Percentiles rank a stretch among this genome's conserved stretches.
These are phyloP conservation scores for Amaranthus palmeri DNA, from an alignment of 148 eudicot species.

Conservation along the genomic window DNA sequence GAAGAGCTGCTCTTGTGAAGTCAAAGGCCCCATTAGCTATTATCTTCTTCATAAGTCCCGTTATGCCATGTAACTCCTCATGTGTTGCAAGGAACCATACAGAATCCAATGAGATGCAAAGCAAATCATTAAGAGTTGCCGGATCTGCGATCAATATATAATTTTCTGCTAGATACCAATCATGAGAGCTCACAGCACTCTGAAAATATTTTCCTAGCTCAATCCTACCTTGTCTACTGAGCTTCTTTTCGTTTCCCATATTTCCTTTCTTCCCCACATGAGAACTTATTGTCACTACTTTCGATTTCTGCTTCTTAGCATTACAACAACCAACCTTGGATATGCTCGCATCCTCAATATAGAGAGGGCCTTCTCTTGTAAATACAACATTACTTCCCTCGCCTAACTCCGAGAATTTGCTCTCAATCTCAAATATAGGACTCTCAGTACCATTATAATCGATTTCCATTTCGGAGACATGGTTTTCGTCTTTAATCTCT, in stretches of 20 bases:
- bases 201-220: conserved; percentile 72
- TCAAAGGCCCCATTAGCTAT: conserved; percentile 80
- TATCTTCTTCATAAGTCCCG: conserved; percentile 65
- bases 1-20: conserved; percentile 92
- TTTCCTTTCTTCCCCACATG: conserved; percentile 42
- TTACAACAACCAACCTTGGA: conserved; percentile 39
- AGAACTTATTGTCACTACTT: conserved; percentile 28
- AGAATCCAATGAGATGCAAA: conserved; percentile 89
- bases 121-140: conserved; percentile 76
- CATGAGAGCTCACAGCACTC: conserved; percentile 74
- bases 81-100: conserved; percentile 85
- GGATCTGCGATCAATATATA: conserved; percentile 72
- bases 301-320: conserved; percentile 51
- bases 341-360: conserved; percentile 33
- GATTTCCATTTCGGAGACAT: conserved; percentile 58
- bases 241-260: conserved; percentile 49
- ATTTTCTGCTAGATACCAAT: conserved; percentile 81
- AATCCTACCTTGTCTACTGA: conserved; percentile 76
- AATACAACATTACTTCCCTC: conserved; percentile 77
- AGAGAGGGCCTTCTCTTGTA: conserved; percentile 65
- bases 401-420: conserved; percentile 39
- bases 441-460: conserved; percentile 35
- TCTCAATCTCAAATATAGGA: conserved; percentile 33
- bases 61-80: conserved; percentile 62
- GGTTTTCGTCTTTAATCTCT: conserved; percentile 34